These are phyloP conservation scores for Neonectria magnoliae DNA, from an alignment of 2,329 filamentous ascomycete genomes.

Conservation along the genomic window DNA sequence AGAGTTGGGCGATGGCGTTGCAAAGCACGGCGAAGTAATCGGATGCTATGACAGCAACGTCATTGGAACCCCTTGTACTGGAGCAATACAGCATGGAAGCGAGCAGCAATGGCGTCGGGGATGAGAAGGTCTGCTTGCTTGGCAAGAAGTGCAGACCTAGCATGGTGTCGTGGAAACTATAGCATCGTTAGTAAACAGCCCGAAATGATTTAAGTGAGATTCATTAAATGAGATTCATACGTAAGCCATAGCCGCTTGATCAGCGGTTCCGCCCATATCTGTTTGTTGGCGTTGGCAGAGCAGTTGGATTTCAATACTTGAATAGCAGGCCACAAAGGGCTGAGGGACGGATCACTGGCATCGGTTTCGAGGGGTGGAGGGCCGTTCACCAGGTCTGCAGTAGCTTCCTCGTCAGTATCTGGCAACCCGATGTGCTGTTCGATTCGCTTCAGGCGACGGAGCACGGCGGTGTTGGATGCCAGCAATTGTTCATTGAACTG, in stretches of 20 bases:
- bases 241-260: conserved; percentile 8
- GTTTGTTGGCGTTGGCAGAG: neutral
- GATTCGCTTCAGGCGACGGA: conserved; percentile 7
- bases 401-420: neutral
- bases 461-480: neutral
- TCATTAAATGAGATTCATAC: neutral
- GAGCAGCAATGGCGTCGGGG: conserved; percentile 53
- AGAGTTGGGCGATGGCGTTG: conserved; percentile 52
- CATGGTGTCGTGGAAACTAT: conserved; percentile 56
- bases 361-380: neutral
- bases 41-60: conserved; percentile 47
- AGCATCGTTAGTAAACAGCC: neutral
- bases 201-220: neutral
- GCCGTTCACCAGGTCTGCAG: neutral
- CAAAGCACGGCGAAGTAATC: conserved; percentile 52
- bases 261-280: conserved; percentile 4
- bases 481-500: neutral
- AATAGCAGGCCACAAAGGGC: conserved; percentile 6
- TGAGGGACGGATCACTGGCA: neutral
- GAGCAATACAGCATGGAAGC: conserved; percentile 57
- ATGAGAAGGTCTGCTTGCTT: conserved; percentile 53
- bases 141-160: conserved; percentile 57
- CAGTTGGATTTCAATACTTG: conserved; percentile 1
- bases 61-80: conserved; percentile 46
- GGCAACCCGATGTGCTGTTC: conserved; percentile 11